Conservation (phyloP, 345 rosid species). For the Linum lewisii region DNA sequence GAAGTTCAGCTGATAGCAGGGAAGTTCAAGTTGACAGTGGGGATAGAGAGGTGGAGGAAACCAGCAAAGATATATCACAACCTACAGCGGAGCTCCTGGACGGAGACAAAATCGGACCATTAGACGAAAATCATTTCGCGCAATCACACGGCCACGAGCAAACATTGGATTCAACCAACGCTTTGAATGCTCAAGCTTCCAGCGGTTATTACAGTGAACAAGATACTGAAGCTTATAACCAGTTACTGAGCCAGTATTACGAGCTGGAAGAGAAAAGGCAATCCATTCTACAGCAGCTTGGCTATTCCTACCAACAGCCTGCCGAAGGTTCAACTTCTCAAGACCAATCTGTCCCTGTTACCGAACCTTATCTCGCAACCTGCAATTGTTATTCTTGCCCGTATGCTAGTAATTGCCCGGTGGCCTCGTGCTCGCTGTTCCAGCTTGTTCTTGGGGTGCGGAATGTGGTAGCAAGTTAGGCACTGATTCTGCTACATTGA, state of each 20-base stretch:
- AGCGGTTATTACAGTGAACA: slow-evolving; percentile 17
- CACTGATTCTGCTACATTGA: slow-evolving; percentile 9
- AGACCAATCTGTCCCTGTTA: slow-evolving; percentile 17
- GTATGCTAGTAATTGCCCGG: slow-evolving; percentile 23
- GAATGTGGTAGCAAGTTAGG: slow-evolving; percentile 13
- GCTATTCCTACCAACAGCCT: slow-evolving; percentile 27
- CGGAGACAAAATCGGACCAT: slow-evolving; percentile 10
- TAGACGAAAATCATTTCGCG: slow-evolving; percentile 15
- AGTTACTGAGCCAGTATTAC: slow-evolving; percentile 42
- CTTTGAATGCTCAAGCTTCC: slow-evolving; percentile 8
- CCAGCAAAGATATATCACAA: slow-evolving; percentile 6
- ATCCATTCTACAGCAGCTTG: slow-evolving; percentile 33
- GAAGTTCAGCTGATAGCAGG: slow-evolving; percentile 11
- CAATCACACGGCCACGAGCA: slow-evolving; percentile 14
- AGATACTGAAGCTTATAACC: slow-evolving; percentile 32
- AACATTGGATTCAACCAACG: slow-evolving; percentile 15
- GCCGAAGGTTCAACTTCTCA: slow-evolving; percentile 33
- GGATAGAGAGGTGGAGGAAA: slow-evolving; percentile 22
- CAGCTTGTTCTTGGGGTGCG: slow-evolving; percentile 25
- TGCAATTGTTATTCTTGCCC: slow-evolving; percentile 31
- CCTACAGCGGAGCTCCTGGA: slow-evolving; percentile 10
- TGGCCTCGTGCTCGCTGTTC: slow-evolving; percentile 24
- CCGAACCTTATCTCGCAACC: slow-evolving; percentile 17
- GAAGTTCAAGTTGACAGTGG: not conserved
- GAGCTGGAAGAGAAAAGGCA: slow-evolving; percentile 57